Evolutionary conservation across 306 rosid genomes (phyloP), one percentile per base, ranked within the genome.

Genomic region (Calophaca sinica): DNA sequence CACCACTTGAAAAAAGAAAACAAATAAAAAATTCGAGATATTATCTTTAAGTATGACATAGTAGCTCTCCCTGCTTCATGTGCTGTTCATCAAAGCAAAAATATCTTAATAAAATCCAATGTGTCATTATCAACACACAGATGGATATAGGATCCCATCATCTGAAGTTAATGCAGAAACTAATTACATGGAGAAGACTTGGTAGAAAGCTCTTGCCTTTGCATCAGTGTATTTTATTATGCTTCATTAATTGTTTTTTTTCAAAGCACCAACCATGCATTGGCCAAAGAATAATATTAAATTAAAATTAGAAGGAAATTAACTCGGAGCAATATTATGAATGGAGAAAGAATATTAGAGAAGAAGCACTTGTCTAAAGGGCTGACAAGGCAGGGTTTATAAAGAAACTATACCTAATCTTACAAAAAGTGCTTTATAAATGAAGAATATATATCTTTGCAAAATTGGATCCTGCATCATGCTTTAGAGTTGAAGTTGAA

Each of bases 281-380:
- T 52, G 74, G 70, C 38, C 60, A 48, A 63, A 54, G 83, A 74
- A 79, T 79, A 67, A 44, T 53, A 57, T 4, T 54, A 67, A 54
- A 48, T 53, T 20, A 20, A 20, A 20, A 69, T 6, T 84, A 31
- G n/a, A 57, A 36, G 48, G 35, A 64, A 70, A 41, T 38, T 33
- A 14, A 20, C 26, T 20, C 26, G 35, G 14, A 36, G 6, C 65
- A 75, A 53, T 31, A 52, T 8, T 5, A 70, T 28, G 13, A 62
- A 79, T 63, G 81, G 81, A 76, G 75, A 76, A 55, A 57, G 81
- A 81, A 79, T 61, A 79, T 44, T 42, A 72, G 80, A 75, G 77
- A 20, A 75, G 70, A 35, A 70, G 74, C 84, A 76, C 84, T 72
- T 52, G 73, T 45, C 70, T 42, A 76, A 84, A 80, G 82, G 76